Percentiles rank a stretch among this genome's conserved stretches.
Evolutionary conservation across 2,329 filamentous ascomycete genomes (phyloP).

Genomic region (Aspergillus jensenii): DNA sequence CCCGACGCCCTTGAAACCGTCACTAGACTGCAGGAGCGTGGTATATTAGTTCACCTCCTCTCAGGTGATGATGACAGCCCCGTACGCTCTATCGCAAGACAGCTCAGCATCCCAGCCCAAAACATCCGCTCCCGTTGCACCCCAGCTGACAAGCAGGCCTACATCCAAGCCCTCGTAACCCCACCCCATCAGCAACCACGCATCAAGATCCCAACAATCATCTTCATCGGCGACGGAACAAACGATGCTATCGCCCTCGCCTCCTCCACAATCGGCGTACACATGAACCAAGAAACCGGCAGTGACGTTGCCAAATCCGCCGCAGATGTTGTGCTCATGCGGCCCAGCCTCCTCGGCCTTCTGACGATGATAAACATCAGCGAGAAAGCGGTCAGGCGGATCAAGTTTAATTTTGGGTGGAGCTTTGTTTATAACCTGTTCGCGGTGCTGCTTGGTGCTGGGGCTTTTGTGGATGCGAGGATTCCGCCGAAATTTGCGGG

Average conservation of each 20-base stretch:
- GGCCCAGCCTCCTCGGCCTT: constrained; percentile 56
- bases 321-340: constrained; percentile 69
- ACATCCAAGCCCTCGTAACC: constrained; percentile 43
- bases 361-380: constrained; percentile 58
- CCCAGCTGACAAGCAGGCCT: constrained; percentile 56
- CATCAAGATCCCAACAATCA: constrained; percentile 43
- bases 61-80: constrained; percentile 57
- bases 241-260: constrained; percentile 75
- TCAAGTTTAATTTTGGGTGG: constrained; percentile 70
- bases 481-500: constrained; percentile 66
- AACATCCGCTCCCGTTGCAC: constrained; percentile 49
- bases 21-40: constrained; percentile 47
- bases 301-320: constrained; percentile 66
- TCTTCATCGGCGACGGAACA: constrained; percentile 77
- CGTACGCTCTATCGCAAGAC: constrained; percentile 49
- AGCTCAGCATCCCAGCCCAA: constrained; percentile 38
- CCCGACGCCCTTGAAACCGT: constrained; percentile 54
- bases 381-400: constrained; percentile 45
- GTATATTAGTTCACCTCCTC: constrained; percentile 55
- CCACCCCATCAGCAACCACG: background rate
- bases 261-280: constrained; percentile 69
- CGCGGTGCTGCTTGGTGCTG: constrained; percentile 65
- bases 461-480: constrained; percentile 60
- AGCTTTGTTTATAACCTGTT: constrained; percentile 68
- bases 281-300: constrained; percentile 55